A percentile compares a stretch with the other conserved stretches of the same genome.
phyloP scores from a whole-genome alignment of 2,329 filamentous ascomycete species.

The Cercospora berteroae region DNA sequence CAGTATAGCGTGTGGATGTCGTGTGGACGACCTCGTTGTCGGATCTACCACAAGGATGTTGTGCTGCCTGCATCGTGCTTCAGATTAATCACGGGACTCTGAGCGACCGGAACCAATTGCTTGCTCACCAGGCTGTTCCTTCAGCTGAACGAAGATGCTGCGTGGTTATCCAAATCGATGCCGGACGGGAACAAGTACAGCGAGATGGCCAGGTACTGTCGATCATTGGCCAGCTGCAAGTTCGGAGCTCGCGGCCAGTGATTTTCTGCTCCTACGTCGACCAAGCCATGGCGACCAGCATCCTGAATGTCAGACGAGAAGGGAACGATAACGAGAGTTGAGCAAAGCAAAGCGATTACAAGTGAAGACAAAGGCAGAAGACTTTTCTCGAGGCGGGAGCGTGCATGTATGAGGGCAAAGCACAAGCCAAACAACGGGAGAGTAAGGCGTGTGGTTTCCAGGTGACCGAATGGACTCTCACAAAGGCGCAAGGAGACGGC shows the following conservation, averaged over 20 bases:
- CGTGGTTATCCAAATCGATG: conserved; percentile 13
- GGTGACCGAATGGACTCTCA: conserved; percentile 21
- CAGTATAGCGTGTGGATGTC: conserved; percentile 14
- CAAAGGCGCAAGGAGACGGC: conserved; percentile 32
- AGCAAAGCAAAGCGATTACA: not conserved
- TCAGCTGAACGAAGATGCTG: conserved; percentile 1
- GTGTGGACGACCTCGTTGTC: conserved; percentile 8
- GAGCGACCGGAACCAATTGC: conserved; percentile 12
- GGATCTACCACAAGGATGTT: conserved; percentile 19
- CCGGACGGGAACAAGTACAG: conserved; percentile 21
- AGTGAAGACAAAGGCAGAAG: conserved; percentile 6
- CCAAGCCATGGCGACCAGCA: not conserved
- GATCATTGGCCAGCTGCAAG: conserved; percentile 20
- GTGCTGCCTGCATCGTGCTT: conserved; percentile 27
- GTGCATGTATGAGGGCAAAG: conserved; percentile 19
- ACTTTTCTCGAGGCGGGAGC: conserved; percentile 19
- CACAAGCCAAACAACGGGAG: conserved; percentile 12
- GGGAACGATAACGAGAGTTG: conserved; percentile 5
- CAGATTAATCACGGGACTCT: conserved; percentile 22
- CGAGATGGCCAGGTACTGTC: conserved; percentile 16
- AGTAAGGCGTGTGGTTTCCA: conserved; percentile 8
- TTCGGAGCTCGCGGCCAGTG: conserved; percentile 2
- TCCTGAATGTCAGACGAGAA: conserved; percentile 11
- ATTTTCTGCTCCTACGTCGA: not conserved
- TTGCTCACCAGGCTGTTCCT: conserved; percentile 16